Conservation (phyloP, 2,329 filamentous ascomycete species). For the Emmonsiellopsis sp. region DNA sequence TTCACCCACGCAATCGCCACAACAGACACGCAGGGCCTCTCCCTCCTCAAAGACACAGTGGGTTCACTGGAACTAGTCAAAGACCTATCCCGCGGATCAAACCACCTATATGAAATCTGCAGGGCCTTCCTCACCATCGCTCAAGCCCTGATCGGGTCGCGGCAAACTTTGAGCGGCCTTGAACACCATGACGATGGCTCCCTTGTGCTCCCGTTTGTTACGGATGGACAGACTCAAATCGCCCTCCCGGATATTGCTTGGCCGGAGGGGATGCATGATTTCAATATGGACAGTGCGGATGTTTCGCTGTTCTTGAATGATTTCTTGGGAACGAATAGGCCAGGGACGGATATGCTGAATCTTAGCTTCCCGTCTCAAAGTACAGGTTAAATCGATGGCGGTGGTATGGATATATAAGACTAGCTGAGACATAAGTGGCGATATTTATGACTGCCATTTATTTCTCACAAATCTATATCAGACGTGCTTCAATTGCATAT, state of each 20-base stretch:
- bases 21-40: conserved; percentile 43
- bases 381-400: not conserved
- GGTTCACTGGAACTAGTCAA: conserved; percentile 45
- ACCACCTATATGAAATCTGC: conserved; percentile 54
- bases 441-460: not conserved
- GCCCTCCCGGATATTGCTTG: conserved; percentile 17
- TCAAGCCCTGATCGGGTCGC: conserved; percentile 16
- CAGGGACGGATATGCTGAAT: conserved; percentile 19
- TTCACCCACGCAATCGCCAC: conserved; percentile 45
- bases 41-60: conserved; percentile 48
- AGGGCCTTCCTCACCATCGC: conserved; percentile 18
- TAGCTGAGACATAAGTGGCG: too few species aligned
- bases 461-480: not conserved
- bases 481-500: too few species aligned
- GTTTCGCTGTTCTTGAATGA: conserved; percentile 21
- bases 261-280: conserved; percentile 16
- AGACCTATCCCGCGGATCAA: conserved; percentile 48
- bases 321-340: conserved; percentile 19
- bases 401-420: too few species aligned
- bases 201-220: conserved; percentile 12
- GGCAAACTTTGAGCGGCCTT: conserved; percentile 16
- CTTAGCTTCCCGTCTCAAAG: not conserved
- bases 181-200: conserved; percentile 18
- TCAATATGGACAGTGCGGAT: conserved; percentile 16
- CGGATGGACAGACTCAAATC: conserved; percentile 13